Base-by-base conservation (phyloP, 441 rosid genomes). In the Croton setiger region DNA sequence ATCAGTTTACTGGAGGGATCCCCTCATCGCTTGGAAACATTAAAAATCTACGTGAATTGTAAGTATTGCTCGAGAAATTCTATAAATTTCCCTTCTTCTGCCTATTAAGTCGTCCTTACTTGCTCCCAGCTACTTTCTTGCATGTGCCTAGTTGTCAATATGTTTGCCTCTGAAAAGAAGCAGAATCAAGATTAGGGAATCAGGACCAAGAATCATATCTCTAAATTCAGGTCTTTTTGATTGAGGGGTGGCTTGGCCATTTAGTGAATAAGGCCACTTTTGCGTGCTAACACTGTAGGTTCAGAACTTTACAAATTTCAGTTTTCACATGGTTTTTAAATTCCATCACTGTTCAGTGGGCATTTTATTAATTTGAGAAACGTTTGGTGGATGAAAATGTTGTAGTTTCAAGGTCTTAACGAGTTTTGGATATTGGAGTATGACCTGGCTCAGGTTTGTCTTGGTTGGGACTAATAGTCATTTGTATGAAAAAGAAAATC, bases 21-120 rank as follows among this genome's bases (percentile, higher is more conserved):
- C 91, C 96, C 39, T 5, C 83, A 27, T 87, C 88, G 23, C 75
- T 92, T 17, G 89, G 88, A 75, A 81, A 66, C 76, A 43, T 91
- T 53, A 72, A 45, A 48, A 63, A 75, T 67, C 80, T 92, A 77
- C 78, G 70, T 63, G 91, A 94, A 84, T 79, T 92, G 99, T 91
- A 87, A 90, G 97, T 80, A 73, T 74, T 52, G 36, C 73, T 35
- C 2, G 3, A 65, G 63, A 54, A 6, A 43, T 72, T 41, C 21
- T 43, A 52, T 63, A 8, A 11, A n/a, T 0, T 43, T 47, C 67
- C 45, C 54, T 14, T 13, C 37, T 20, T 48, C 41, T 36, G 64
- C 47, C 66, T 62, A 18, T 48, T 15, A 57, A 15, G 67, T n/a
- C 56, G 13, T 67, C 36, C 17, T 35, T 68, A 54, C 48, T 44